Percentiles rank a stretch among this genome's conserved stretches.
phyloP scores from a whole-genome alignment of 352 stramenopile species.

The Phytopythium ostracodes region DNA sequence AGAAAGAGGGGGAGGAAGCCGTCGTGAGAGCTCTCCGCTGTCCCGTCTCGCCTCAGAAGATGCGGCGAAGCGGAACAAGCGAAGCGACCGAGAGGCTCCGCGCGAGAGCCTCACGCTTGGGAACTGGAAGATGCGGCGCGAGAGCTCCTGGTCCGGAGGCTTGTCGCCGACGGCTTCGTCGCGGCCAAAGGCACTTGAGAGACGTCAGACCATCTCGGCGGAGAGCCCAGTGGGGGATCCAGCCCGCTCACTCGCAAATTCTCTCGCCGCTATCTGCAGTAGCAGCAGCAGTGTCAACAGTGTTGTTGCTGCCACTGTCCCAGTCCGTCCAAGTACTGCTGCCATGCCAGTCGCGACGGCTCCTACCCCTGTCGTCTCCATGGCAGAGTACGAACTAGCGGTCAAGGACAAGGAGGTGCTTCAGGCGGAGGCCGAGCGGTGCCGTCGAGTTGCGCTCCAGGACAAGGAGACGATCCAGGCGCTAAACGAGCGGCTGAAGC shows the following conservation, averaged over 20 bases:
- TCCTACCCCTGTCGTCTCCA: slow-evolving; percentile 6
- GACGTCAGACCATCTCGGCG: slow-evolving; percentile 3
- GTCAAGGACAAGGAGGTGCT: slow-evolving; percentile 34
- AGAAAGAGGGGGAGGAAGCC: not conserved
- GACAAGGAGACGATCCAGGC: slow-evolving; percentile 37
- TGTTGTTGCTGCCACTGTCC: not conserved
- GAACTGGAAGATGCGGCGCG: not conserved
- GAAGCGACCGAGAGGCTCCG: slow-evolving; percentile 8
- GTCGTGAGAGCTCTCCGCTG: not conserved
- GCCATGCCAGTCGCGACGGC: not conserved
- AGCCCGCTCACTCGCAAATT: slow-evolving; percentile 7
- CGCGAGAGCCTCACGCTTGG: not conserved
- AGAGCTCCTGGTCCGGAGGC: slow-evolving; percentile 2
- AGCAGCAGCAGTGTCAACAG: not conserved
- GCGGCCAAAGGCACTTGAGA: not conserved
- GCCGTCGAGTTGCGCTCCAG: slow-evolving; percentile 7
- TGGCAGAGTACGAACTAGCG: slow-evolving; percentile 32
- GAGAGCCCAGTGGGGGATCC: slow-evolving; percentile 9
- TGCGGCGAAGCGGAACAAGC: not conserved
- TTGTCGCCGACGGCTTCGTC: slow-evolving; percentile 3
- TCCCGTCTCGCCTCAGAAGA: not conserved
- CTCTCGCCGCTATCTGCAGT: slow-evolving; percentile 1
- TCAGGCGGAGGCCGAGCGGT: slow-evolving; percentile 17
- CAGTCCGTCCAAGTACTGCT: not conserved
- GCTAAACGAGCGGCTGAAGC: slow-evolving; percentile 33